Percentiles rank a stretch among this genome's conserved stretches.
These are phyloP conservation scores for Pyropia haitanensis DNA, from an alignment of 23 red algal species.

Conservation along the genomic window DNA sequence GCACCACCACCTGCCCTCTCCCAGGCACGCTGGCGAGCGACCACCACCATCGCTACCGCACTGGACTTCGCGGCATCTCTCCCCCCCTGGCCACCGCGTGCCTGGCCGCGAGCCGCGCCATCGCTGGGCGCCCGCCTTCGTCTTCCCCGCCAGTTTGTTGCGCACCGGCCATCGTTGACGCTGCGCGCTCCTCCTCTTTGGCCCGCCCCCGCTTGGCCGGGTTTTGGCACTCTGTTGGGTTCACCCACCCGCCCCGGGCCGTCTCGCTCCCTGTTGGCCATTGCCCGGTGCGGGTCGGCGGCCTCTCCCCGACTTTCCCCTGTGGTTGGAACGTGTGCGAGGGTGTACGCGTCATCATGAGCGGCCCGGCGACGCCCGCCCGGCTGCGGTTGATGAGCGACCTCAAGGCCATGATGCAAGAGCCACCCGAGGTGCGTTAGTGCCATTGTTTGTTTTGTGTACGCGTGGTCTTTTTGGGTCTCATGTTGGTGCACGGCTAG, in stretches of 20 bases:
- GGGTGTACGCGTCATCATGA: not conserved
- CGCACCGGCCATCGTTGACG: no score
- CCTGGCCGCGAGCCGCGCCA: no score
- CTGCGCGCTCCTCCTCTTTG: no score
- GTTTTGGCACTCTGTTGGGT: no score
- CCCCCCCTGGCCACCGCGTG: no score
- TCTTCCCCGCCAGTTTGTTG: no score
- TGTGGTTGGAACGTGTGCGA: not conserved
- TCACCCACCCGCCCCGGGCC: no score
- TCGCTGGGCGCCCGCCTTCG: no score
- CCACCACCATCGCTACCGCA: not conserved
- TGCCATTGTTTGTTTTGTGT: not conserved
- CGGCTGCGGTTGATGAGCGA: constrained; percentile 85
- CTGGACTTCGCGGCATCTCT: not conserved
- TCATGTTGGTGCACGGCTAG: not conserved
- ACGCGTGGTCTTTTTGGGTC: not conserved
- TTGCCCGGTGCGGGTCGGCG: no score
- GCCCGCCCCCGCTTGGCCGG: no score
- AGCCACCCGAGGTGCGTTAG: constrained; percentile 55
- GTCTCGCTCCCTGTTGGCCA: no score
- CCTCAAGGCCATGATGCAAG: constrained; percentile 72
- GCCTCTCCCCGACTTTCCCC: not conserved
- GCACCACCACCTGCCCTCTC: no score
- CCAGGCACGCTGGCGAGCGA: not conserved
- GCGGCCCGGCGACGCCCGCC: constrained; percentile 12